Percentiles rank a stretch among this genome's conserved stretches.
phyloP scores from a whole-genome alignment of 139 green algal species.

The Tetradesmus obliquus region DNA sequence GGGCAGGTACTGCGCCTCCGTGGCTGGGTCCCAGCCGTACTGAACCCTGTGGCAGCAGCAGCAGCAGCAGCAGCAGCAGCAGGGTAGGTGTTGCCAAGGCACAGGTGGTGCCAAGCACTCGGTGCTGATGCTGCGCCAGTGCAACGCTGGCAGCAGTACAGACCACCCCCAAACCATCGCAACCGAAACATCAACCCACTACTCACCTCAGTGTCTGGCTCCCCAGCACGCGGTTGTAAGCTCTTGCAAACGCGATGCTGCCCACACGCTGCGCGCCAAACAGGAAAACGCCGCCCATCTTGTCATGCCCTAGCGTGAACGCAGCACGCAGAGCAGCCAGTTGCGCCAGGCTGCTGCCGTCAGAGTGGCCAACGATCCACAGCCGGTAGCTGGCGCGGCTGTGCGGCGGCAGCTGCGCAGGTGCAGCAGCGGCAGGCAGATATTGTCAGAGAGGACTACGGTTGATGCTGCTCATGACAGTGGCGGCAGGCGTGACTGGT shows the following conservation, averaged over 20 bases:
- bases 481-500: background rate
- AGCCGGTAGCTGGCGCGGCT: background rate
- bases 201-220: background rate
- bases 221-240: background rate
- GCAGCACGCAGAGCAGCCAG: background rate
- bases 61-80: background rate
- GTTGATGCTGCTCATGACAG: background rate
- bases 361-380: constrained; percentile 4
- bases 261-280: constrained; percentile 3
- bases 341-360: background rate
- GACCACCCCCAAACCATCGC: no score
- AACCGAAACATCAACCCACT: no score
- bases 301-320: background rate
- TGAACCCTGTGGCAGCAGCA: background rate
- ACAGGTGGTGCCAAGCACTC: no score
- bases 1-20: background rate
- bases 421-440: background rate
- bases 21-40: background rate
- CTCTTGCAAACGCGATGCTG: background rate
- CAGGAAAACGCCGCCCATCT: background rate
- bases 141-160: background rate
- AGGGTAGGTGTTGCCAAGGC: background rate
- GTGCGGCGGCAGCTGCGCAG: background rate
- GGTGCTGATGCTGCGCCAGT: no score
- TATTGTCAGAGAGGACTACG: background rate